A percentile compares a stretch with the other conserved stretches of the same genome.
Conservation (phyloP, 495 filamentous ascomycete genomes). For the Hypoxylon subgilvum region DNA sequence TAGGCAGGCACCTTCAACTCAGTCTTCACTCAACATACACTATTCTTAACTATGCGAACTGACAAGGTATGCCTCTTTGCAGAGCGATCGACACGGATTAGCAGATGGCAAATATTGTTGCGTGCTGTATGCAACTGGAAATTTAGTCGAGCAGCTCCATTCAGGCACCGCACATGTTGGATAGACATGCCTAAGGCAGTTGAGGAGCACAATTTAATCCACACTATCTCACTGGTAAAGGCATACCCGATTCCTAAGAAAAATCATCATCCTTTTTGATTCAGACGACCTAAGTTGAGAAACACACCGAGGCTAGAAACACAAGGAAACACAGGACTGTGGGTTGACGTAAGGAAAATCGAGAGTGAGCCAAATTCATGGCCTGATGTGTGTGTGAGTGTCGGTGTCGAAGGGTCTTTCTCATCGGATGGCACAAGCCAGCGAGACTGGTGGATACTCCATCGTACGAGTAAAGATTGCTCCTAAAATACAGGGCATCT, state of each 20-base stretch:
- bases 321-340: constrained; percentile 41
- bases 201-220: too few relatives aligned
- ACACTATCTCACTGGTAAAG: constrained; percentile 18
- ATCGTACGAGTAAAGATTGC: constrained; percentile 35
- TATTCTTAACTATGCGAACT: too few relatives aligned
- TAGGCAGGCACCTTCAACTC: too few relatives aligned
- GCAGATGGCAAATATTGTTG: too few relatives aligned
- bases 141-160: too few relatives aligned
- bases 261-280: constrained; percentile 41
- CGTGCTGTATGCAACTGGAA: too few relatives aligned
- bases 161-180: too few relatives aligned
- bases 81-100: too few relatives aligned
- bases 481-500: constrained; percentile 51
- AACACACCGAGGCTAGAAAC: constrained; percentile 39
- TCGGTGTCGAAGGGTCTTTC: constrained; percentile 32
- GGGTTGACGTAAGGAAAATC: constrained; percentile 45
- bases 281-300: constrained; percentile 39
- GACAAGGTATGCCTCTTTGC: too few relatives aligned
- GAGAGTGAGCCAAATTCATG: constrained; percentile 36
- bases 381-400: constrained; percentile 30
- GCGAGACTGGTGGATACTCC: constrained; percentile 30
- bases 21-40: too few relatives aligned
- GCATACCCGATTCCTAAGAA: constrained; percentile 23
- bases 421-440: constrained; percentile 35
- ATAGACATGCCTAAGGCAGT: too few relatives aligned